phyloP scores from a whole-genome alignment of 176 grass and related monocot species.

The Pharus latifolius region DNA sequence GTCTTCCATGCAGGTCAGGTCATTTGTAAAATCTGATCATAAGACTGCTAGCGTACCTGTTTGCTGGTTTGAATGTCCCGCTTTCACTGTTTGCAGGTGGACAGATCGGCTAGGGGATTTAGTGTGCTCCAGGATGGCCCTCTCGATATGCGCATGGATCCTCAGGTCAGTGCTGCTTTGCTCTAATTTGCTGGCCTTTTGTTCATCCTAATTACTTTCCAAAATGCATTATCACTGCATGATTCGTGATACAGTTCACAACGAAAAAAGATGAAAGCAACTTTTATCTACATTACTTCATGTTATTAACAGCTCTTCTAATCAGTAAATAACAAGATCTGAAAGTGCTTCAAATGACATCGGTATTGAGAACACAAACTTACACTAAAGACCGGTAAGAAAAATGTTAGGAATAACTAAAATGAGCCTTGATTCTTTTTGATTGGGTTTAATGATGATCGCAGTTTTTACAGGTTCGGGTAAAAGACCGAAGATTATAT shows the following conservation, averaged over 20 bases:
- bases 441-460: background rate
- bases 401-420: background rate
- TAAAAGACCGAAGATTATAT: too few relatives aligned
- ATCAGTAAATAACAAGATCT: background rate
- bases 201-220: background rate
- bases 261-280: background rate
- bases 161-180: slow-evolving; percentile 50
- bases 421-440: background rate
- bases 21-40: background rate
- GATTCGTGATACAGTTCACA: background rate
- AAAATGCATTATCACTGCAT: background rate
- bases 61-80: background rate
- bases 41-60: background rate
- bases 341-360: background rate
- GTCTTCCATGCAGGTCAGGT: slow-evolving; percentile 80
- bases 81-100: slow-evolving; percentile 30
- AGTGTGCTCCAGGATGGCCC: slow-evolving; percentile 72
- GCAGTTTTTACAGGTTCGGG: too few relatives aligned
- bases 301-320: background rate
- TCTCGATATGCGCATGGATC: slow-evolving; percentile 96
- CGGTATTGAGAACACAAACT: background rate
- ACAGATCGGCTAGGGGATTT: slow-evolving; percentile 58
- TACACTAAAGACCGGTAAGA: background rate
- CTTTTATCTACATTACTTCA: background rate
- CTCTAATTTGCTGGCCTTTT: background rate